Evolutionary conservation across 2,329 filamentous ascomycete genomes (phyloP), one percentile per base, ranked within the genome.

Genomic region (Aureobasidium mangrovei): DNA sequence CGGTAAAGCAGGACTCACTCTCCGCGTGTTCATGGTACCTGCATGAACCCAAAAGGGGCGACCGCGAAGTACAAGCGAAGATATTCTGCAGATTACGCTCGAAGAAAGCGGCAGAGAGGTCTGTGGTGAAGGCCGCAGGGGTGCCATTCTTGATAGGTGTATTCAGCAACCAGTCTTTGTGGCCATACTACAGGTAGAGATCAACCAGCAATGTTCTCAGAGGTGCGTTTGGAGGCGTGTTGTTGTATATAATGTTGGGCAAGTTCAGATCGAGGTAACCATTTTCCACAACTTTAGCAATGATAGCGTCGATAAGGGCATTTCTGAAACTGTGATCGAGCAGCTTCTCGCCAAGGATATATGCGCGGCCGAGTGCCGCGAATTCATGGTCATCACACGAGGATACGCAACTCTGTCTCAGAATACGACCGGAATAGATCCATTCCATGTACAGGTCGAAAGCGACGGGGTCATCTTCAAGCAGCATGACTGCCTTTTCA

Each of bases 311-410:
- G 26, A 66, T 44, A 2, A 62, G 54, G 2, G 55, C 56, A 40
- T 67, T 65, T 26, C 56, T 59, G 56, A 65, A 65, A 3, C 42
- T 46, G 27, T 61, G 57, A 38, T 67, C 64, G 5, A 54, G 42
- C 2, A 65, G 18, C 29, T 58, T 53, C 3, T 58, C 55, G 4
- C 61, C 65, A 0, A 68, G 53, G 9, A 62, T 29, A 55, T 65
- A 66, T n/a, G 59, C 44, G 3, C 57, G 46, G 2, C 56, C 56
- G 0, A 66, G 56, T 2, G 49, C n/a, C 4, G 42, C 45, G 18
- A 42, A 36, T 4, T 56, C 46, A 7, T 29, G n/a, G 12, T 57
- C 53, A 5, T 53, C 7, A 24, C n/a, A 1, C 12, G 2, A 28
- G 12, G 12, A 7, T n/a, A 9, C 3, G 7, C 3, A 29, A 8